Conservation (phyloP, 129 eudicot species). For the Kitagawia praeruptora region DNA sequence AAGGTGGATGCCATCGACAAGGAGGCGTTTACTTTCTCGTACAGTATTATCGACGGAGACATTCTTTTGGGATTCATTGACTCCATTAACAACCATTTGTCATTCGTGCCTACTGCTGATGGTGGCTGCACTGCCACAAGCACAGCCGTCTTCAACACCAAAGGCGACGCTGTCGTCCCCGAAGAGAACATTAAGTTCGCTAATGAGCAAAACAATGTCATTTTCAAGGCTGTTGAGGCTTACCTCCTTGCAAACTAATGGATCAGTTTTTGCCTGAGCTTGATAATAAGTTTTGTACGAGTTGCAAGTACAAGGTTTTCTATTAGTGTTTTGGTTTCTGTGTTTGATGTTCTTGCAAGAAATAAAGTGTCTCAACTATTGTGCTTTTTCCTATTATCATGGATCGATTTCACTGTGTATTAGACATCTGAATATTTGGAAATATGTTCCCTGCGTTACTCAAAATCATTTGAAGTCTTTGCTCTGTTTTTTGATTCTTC, state of each 20-base stretch:
- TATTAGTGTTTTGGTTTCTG: not conserved
- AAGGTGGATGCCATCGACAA: not conserved
- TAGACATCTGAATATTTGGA: not conserved
- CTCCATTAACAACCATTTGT: not conserved
- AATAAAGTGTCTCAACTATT: not conserved
- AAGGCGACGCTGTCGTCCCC: not conserved
- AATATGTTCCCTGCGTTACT: too few species aligned
- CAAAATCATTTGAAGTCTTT: too few species aligned
- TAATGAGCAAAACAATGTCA: not conserved
- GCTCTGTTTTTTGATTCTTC: too few species aligned
- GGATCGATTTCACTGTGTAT: not conserved
- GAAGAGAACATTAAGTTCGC: constrained; percentile 1
- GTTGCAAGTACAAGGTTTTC: not conserved
- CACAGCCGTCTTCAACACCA: not conserved
- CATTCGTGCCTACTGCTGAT: not conserved
- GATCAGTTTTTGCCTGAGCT: not conserved
- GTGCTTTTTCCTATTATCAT: not conserved
- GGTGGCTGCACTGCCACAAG: not conserved
- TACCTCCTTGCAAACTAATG: not conserved
- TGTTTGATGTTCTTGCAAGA: not conserved
- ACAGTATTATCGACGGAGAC: constrained; percentile 1
- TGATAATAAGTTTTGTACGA: not conserved
- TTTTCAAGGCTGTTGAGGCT: constrained; percentile 4
- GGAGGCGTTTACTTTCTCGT: not conserved
- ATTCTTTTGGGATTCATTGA: not conserved